phyloP scores from a whole-genome alignment of 805 yeast species.

The Wickerhamomyces sydowiorum region DNA sequence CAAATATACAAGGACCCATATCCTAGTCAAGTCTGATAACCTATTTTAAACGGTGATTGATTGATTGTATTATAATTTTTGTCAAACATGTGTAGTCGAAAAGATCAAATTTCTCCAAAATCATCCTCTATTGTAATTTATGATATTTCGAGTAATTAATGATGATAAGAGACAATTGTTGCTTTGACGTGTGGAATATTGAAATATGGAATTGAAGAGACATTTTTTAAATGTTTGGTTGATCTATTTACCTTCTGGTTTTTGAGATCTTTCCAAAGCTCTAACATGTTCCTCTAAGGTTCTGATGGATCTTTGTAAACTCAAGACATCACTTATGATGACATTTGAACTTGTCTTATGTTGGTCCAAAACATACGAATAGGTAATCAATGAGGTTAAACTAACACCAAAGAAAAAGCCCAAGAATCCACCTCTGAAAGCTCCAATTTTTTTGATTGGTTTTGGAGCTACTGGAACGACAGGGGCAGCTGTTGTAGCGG shows the following conservation, averaged over 20 bases:
- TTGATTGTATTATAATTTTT: too few species aligned
- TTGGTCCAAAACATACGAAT: slow-evolving; percentile 73
- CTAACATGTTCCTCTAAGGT: slow-evolving; percentile 66
- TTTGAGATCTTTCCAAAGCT: slow-evolving; percentile 42
- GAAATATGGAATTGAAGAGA: too few species aligned
- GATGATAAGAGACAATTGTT: too few species aligned
- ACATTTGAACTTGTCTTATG: slow-evolving; percentile 69
- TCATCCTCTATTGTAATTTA: too few species aligned
- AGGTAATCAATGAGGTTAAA: slow-evolving; percentile 67
- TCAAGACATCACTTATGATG: slow-evolving; percentile 67
- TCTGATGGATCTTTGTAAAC: slow-evolving; percentile 62
- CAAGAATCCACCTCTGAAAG: slow-evolving; percentile 45
- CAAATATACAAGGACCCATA: too few species aligned
- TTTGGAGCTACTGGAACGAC: background rate
- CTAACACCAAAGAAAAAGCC: slow-evolving; percentile 80
- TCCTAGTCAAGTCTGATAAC: too few species aligned
- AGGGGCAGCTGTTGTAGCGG: background rate
- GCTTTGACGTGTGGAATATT: too few species aligned
- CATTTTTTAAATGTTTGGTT: background rate
- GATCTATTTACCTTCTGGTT: slow-evolving; percentile 2
- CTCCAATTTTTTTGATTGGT: slow-evolving; percentile 28
- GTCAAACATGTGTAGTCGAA: too few species aligned
- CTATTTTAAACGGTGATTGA: too few species aligned
- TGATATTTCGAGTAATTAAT: too few species aligned
- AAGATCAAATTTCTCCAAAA: too few species aligned